phyloP scores from a whole-genome alignment of 768 basidiomycete genomes.

The Cyclocybe cylindracea region DNA sequence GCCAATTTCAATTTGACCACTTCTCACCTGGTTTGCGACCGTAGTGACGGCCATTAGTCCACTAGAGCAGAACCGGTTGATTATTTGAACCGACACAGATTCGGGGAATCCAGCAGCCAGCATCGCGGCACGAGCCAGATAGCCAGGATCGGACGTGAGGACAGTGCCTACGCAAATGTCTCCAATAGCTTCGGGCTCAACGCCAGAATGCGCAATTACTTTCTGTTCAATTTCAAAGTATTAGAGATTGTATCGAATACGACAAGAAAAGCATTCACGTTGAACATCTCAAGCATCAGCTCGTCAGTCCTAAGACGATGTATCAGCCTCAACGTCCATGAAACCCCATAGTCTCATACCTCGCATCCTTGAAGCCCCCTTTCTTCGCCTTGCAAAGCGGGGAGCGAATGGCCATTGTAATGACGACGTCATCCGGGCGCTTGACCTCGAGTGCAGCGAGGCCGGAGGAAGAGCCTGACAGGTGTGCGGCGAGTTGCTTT shows the following conservation, averaged over 20 bases:
- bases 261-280: conserved; percentile 37
- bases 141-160: conserved; percentile 61
- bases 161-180: conserved; percentile 85
- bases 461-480: conserved; percentile 44
- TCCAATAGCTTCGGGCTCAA: conserved; percentile 67
- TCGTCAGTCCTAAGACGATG: conserved; percentile 63
- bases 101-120: conserved; percentile 83
- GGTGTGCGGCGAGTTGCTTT: conserved; percentile 64
- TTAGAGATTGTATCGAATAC: conserved; percentile 5
- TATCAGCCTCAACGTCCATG: background rate
- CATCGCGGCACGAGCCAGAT: conserved; percentile 72
- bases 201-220: conserved; percentile 53
- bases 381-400: conserved; percentile 77
- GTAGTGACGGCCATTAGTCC: conserved; percentile 84
- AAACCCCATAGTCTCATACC: conserved; percentile 32
- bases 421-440: conserved; percentile 75
- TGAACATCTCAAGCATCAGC: conserved; percentile 79
- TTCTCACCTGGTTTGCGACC: conserved; percentile 74
- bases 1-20: conserved; percentile 80
- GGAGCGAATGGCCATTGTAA: conserved; percentile 79
- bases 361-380: conserved; percentile 73
- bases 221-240: conserved; percentile 37
- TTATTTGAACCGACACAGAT: conserved; percentile 67
- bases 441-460: conserved; percentile 55
- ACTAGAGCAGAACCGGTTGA: conserved; percentile 84